phyloP scores from a whole-genome alignment of 805 yeast genomes.

The Lachancea sp. region DNA sequence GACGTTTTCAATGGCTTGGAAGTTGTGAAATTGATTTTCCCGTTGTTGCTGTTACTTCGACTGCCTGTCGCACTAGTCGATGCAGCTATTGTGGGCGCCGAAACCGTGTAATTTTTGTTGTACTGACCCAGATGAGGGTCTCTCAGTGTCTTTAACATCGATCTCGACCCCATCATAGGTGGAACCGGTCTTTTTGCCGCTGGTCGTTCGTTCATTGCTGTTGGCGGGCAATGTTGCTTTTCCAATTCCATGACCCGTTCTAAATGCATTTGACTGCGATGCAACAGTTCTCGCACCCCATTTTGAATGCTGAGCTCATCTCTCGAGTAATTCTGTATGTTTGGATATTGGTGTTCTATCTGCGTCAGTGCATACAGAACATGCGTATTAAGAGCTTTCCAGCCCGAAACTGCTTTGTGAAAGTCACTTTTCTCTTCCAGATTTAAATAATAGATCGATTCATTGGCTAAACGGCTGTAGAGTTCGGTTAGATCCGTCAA shows the following conservation, averaged over 20 bases:
- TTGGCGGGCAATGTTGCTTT: constrained; percentile 5
- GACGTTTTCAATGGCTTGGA: constrained; percentile 26
- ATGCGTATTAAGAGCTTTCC: constrained; percentile 66
- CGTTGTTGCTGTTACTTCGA: constrained; percentile 2
- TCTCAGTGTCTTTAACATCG: constrained; percentile 7
- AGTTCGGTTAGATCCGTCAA: constrained; percentile 52
- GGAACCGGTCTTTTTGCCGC: constrained; percentile 2
- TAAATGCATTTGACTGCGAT: constrained; percentile 35
- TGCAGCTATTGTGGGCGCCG: constrained; percentile 4
- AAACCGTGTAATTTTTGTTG: constrained; percentile 2
- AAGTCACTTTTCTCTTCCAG: constrained; percentile 49
- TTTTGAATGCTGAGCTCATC: constrained; percentile 42
- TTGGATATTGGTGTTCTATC: constrained; percentile 39
- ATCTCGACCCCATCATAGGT: constrained; percentile 1
- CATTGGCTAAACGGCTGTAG: constrained; percentile 56
- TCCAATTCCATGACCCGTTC: constrained; percentile 31
- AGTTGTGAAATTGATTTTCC: constrained; percentile 21
- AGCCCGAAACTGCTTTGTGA: constrained; percentile 58
- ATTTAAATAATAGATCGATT: constrained; percentile 49
- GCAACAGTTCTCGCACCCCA: constrained; percentile 35
- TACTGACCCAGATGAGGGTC: constrained; percentile 2
- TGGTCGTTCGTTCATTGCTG: not conserved
- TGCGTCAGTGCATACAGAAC: constrained; percentile 49
- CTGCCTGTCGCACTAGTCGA: not conserved
- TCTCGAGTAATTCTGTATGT: constrained; percentile 32